Evolutionary conservation across 2,329 filamentous ascomycete genomes (phyloP), one percentile per base, ranked within the genome.

Genomic region (Ambrosiella xylebori): DNA sequence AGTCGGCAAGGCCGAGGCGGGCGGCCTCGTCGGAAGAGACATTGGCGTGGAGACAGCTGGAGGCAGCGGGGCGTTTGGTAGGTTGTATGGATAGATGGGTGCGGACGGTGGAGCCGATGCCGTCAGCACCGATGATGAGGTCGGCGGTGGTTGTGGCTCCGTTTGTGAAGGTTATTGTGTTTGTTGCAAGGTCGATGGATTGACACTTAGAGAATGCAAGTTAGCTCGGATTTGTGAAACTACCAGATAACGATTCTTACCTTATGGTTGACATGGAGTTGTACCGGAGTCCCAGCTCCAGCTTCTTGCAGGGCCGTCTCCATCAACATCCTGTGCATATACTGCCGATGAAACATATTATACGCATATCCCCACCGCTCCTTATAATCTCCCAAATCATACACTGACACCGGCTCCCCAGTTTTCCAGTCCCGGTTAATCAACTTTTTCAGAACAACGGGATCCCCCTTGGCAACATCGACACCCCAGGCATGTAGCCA

Each of bases 401-500:
- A 51, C 2, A 51, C 47, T n/a, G 47, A 51, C 19, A 51, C 47
- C 13, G 47, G 47, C 19, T 51, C 47, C 8, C 47, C 47, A 9
- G 47, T 51, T 15, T 51, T 51, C 47, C 47, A 51, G 17, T 51
- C 47, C 17, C 47, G 47, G 19, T 51, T 51, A 36, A 51, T 51
- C 27, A 51, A 51, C 47, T 51, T 51, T 27, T 51, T 51, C 47
- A 51, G 35, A 7, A 51, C 19, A 27, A 51, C 47, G 13, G 47
- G 47, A 36, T 51, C 47, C 8, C 47, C 47, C 19, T 36, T 27
- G 19, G 47, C 15, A n/a, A 51, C 19, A 36, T 86, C 79, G 1
- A 73, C 63, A 1, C 70, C 71, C 68, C 69, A 71, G 1, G 65
- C 65, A 1, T 64, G 61, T 8, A 72, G 65, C 39, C 69, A 65